Base-by-base conservation (phyloP, 2,329 filamentous ascomycete genomes). In the Plenodomus tracheiphilus region DNA sequence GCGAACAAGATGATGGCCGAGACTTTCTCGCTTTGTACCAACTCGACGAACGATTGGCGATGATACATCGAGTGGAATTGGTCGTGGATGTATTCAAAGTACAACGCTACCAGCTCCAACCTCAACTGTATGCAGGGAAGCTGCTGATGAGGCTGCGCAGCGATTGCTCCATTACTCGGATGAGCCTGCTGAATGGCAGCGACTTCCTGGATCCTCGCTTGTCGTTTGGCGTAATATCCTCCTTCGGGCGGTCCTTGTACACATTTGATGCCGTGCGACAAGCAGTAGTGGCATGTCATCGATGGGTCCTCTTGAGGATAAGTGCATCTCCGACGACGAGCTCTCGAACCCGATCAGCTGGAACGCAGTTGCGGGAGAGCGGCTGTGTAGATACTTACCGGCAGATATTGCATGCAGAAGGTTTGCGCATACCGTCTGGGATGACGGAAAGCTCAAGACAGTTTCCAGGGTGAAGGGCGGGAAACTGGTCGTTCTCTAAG, bases 71-170 rank as follows among this genome's bases (percentile, higher is more conserved):
- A 63, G 36, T 63, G 60, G 7, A 60, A 63, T 15, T 63, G 60
- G 22, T 63, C 60, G 39, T 63, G 60, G 0, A 63, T 63, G 49
- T 61, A 61, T 42, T 63, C 58, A 43, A 63, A 63, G 39, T 63
- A 63, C 42, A 63, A 43, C 17, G 41, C 48, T 13, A 59, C 53
- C 19, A 63, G 37, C 25, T 59, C 58, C 15, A 38, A 49, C 41
- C 60, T 53, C 32, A 61, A 32, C 4, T 50, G 43, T 43, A 56
- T 50, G 17, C 52, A 49, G 13, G 59, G 56, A 13, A 62, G 49
- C 10, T 55, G 47, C 25, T 38, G 45, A 13, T 41, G 39, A 15
- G 37, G 25, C 44, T 43, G 53, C 22, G 22, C 10, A 5, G 22
- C 22, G 5, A 25, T 25, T 25, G 18, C 47, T 47, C 47, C 22